Base-by-base conservation (phyloP, 768 basidiomycete species). In the Cystofilobasidium macerans region DNA sequence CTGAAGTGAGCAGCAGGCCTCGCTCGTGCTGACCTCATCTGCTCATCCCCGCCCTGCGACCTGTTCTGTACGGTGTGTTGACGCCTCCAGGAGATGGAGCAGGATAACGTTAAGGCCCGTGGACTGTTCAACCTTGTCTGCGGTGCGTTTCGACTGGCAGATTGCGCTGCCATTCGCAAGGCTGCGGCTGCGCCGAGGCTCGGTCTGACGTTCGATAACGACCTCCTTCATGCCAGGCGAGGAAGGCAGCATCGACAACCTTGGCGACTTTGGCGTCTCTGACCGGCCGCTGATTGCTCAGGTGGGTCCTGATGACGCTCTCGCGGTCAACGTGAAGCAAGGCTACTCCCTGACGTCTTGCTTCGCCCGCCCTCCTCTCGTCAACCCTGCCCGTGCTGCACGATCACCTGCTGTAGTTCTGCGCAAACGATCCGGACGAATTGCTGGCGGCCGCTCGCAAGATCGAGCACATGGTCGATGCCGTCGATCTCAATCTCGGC, bases 261-360 rank as follows among this genome's bases (percentile, higher is more conserved):
- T 77, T 22, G 71, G 71, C 2, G 74, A 70, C 14, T 70, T 74
- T 18, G 73, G 74, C 38, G 74, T 75, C 33, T 73, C 80, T 6
- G 92, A 97, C 76, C 80, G 92, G 57, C 92, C 92, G 0, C 80
- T 97, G 35, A 83, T 97, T 67, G 82, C 92, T 48, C 92, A 95
- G 71, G 78, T 78, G 38, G 61, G 75, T 68, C 26, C 4, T 24
- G 0, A n/a, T n/a, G 20, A 1, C 28, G 14, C 59, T n/a, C n/a
- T n/a, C n/a, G n/a, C n/a, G n/a, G n/a, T n/a, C n/a, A n/a, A n/a
- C 48, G 22, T 26, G 43, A 42, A 40, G 48, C 16, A 28, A 18
- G 51, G 24, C 30, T 40, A 1, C 40, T 62, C 20, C 33, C 57
- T 69, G 33, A 60, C 57, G n/a, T n/a, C n/a, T n/a, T n/a, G n/a